Evolutionary conservation across 176 grass and related monocot genomes (phyloP).

Genomic region (Zoysia japonica): DNA sequence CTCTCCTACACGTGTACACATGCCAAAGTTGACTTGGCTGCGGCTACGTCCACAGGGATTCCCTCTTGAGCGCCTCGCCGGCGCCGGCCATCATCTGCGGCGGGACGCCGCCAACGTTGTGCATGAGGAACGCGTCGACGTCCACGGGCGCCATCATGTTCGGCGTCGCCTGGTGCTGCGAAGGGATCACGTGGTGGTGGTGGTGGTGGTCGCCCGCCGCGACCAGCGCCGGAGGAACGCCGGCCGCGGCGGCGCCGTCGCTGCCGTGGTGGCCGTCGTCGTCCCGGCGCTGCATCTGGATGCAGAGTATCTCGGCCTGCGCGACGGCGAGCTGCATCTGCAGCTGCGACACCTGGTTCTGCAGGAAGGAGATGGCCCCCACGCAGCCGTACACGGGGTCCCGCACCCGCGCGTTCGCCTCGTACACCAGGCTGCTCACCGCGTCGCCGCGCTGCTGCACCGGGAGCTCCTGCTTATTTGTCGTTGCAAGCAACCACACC

Average conservation of each 20-base stretch:
- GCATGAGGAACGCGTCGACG: too few species aligned
- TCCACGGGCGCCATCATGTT: too few species aligned
- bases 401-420: constrained; percentile 68
- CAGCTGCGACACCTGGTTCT: constrained; percentile 70
- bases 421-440: constrained; percentile 81
- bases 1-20: too few species aligned
- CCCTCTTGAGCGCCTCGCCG: constrained; percentile 74
- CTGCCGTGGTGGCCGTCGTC: background rate
- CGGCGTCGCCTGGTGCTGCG: too few species aligned
- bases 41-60: constrained; percentile 66
- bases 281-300: constrained; percentile 16
- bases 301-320: constrained; percentile 55
- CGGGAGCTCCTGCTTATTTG: constrained; percentile 49
- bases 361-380: constrained; percentile 73
- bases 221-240: too few species aligned
- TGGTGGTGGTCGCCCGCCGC: too few species aligned
- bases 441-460: constrained; percentile 58
- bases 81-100: background rate
- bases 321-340: constrained; percentile 73
- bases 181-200: too few species aligned
- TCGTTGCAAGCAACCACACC: too few species aligned
- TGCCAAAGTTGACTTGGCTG: background rate
- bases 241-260: too few species aligned
- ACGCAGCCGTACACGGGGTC: constrained; percentile 89
- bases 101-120: too few species aligned